Base-by-base conservation (phyloP, 805 yeast genomes). In the Kluyveromyces aestuarii region DNA sequence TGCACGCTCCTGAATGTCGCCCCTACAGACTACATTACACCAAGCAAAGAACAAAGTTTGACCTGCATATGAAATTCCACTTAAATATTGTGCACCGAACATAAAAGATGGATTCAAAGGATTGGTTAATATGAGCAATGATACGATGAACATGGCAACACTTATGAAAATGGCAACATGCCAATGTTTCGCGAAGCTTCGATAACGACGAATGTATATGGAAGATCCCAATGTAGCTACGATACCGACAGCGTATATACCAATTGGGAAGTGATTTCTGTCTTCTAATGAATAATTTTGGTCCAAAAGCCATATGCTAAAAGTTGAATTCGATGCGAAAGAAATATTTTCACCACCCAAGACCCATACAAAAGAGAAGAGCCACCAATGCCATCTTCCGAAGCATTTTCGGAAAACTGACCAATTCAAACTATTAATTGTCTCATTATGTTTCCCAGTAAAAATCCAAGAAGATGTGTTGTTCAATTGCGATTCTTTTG, bases 1-100 rank as follows among this genome's bases (percentile, higher is more conserved):
- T 0, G 86, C 83, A 57, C 86, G 70, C 56, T 79, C 83, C 65
- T 81, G 80, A 25, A 77, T 60, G 60, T 82, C 87, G 52, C 76
- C 71, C 33, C 74, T 71, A 52, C 82, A 77, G 1, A 78, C 76
- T 43, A 77, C 67, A 54, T 80, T 80, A 2, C 82, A 82, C 84
- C 85, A 80, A 0, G 84, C 77, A 46, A 81, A 76, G 59, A 77
- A 76, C 0, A 75, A 70, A 0, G 85, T 76, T 52, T 80, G 84
- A 4, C 81, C 83, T 36, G 83, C 79, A 54, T 73, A 79, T 0
- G 80, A 60, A 14, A 75, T 57, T 13, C 83, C 84, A 37, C 80
- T 71, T 2, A 79, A 48, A 52, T 78, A 79, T 46, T 79, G 83
- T 1, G 82, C 80, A 14, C 75, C 70, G 57, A 78, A 79, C 51